phyloP scores from a whole-genome alignment of 2,329 filamentous ascomycete genomes.

The Fusarium illudens region DNA sequence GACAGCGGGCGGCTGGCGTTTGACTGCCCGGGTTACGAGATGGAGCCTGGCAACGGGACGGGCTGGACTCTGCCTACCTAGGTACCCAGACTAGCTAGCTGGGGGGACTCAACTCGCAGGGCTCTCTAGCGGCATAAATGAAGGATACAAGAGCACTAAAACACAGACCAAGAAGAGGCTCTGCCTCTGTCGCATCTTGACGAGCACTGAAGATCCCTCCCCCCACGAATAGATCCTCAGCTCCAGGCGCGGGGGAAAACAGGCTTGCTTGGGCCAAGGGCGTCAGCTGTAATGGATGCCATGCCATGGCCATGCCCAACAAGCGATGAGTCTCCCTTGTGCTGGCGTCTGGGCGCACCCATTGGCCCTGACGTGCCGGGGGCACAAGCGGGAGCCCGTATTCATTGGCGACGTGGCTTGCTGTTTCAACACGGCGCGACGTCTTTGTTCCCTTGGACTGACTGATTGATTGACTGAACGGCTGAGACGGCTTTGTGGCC shows the following conservation, averaged over 20 bases:
- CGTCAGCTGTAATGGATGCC: not conserved
- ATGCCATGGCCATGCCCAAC: not conserved
- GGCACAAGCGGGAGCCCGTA: slow-evolving; percentile 28
- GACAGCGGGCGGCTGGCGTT: slow-evolving; percentile 9
- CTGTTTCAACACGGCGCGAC: slow-evolving; percentile 11
- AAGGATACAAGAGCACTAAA: slow-evolving; percentile 8
- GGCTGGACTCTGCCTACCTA: not conserved
- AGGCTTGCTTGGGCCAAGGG: slow-evolving; percentile 4
- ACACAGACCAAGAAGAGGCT: slow-evolving; percentile 27
- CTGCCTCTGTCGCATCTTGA: slow-evolving; percentile 18
- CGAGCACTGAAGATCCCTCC: not conserved
- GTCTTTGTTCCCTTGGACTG: not conserved
- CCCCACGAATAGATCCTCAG: slow-evolving; percentile 21
- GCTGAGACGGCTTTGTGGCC: slow-evolving; percentile 12
- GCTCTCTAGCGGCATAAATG: slow-evolving; percentile 21
- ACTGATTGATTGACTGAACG: slow-evolving; percentile 23
- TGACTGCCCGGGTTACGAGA: slow-evolving; percentile 1
- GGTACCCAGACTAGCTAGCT: not conserved
- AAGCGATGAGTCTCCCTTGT: slow-evolving; percentile 22
- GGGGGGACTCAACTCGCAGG: not conserved
- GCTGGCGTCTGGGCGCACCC: slow-evolving; percentile 17
- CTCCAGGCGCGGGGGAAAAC: slow-evolving; percentile 17
- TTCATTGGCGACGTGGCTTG: slow-evolving; percentile 35
- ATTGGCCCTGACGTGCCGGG: slow-evolving; percentile 24
- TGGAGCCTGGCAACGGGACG: not conserved